A percentile compares a stretch with the other conserved stretches of the same genome.
These are phyloP conservation scores for Rhodotorula sp. DNA, from an alignment of 1,284 basidiomycete genomes.

Conservation along the genomic window DNA sequence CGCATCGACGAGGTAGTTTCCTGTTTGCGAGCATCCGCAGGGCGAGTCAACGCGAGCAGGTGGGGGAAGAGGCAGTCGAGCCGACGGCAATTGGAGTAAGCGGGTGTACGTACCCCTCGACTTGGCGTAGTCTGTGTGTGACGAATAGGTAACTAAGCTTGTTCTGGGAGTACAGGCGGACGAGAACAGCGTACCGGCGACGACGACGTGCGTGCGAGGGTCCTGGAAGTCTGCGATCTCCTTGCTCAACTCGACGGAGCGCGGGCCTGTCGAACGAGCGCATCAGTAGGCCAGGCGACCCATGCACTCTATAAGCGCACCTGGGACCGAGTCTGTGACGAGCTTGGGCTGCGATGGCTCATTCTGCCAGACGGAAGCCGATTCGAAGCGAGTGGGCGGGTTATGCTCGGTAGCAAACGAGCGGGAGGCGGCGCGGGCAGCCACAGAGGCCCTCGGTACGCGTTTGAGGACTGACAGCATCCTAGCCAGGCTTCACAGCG, in stretches of 20 bases:
- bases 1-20: slow-evolving; percentile 57
- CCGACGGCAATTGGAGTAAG: too few relatives aligned
- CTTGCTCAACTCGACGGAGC: background rate
- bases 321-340: slow-evolving; percentile 45
- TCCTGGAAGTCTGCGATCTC: slow-evolving; percentile 52
- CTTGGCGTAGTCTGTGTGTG: slow-evolving; percentile 10
- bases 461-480: background rate
- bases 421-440: background rate
- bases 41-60: background rate
- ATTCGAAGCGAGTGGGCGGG: slow-evolving; percentile 16
- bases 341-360: slow-evolving; percentile 45
- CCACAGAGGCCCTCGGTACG: too few relatives aligned
- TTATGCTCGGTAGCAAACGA: slow-evolving; percentile 21
- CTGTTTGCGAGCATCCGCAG: slow-evolving; percentile 33
- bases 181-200: slow-evolving; percentile 41
- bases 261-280: background rate
- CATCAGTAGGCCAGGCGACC: background rate
- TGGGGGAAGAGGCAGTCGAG: too few relatives aligned
- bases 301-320: slow-evolving; percentile 9
- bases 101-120: slow-evolving; percentile 1
- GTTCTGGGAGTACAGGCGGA: too few relatives aligned
- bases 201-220: slow-evolving; percentile 51
- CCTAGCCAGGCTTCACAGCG: background rate
- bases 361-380: slow-evolving; percentile 42
- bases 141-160: background rate